Conservation (phyloP, 78 protist genomes). For the Anaeramoeba ignava region DNA sequence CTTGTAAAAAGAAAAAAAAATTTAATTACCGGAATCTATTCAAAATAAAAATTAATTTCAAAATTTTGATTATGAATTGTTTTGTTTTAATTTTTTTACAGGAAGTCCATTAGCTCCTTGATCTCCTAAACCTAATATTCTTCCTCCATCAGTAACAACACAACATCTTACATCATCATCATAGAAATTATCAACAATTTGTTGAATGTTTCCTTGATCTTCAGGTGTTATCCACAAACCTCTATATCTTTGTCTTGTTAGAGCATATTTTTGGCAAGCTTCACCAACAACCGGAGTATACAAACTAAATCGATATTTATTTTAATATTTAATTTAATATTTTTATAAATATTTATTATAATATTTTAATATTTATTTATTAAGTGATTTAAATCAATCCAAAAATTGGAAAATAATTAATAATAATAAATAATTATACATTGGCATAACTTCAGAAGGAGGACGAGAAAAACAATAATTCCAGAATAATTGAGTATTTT, state of each 20-base stretch:
- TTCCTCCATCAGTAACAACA: constrained; percentile 91
- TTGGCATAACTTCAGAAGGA: too few relatives aligned
- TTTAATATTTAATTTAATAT: constrained; percentile 43
- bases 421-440: too few relatives aligned
- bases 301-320: constrained; percentile 60
- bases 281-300: constrained; percentile 91
- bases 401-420: constrained; percentile 29
- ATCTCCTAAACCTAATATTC: constrained; percentile 97
- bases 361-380: constrained; percentile 48
- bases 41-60: too few relatives aligned
- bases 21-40: too few relatives aligned
- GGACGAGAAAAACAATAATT: too few relatives aligned
- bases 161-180: constrained; percentile 47
- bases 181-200: constrained; percentile 63
- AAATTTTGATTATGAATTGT: too few relatives aligned
- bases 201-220: constrained; percentile 51
- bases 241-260: constrained; percentile 2
- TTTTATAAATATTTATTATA: constrained; percentile 19
- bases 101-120: constrained; percentile 85
- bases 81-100: too few relatives aligned
- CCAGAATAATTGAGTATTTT: too few relatives aligned
- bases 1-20: too few relatives aligned
- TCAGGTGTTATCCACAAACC: constrained; percentile 67
- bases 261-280: constrained; percentile 75
- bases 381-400: constrained; percentile 17